Percentiles rank a stretch among this genome's conserved stretches.
Evolutionary conservation across 352 stramenopile genomes (phyloP).

Genomic region (Pilasporangium apinafurcum): DNA sequence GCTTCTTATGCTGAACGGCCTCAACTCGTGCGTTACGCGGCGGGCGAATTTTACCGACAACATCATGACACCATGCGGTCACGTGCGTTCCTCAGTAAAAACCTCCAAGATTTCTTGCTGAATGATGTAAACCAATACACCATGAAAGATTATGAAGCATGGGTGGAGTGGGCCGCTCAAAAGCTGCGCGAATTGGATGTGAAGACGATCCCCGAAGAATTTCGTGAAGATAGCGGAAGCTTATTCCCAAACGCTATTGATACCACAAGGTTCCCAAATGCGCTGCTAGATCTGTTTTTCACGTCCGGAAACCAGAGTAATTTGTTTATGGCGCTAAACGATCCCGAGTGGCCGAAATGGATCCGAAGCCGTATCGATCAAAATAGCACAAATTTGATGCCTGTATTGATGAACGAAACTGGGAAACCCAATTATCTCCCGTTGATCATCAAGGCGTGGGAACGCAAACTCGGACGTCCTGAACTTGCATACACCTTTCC

Average conservation of each 20-base stretch:
- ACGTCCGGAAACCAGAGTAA: constrained; percentile 34
- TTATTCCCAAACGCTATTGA: constrained; percentile 49
- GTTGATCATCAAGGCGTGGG: constrained; percentile 39
- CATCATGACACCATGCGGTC: constrained; percentile 72
- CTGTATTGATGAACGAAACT: constrained; percentile 19
- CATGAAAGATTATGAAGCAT: constrained; percentile 53
- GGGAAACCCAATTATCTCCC: constrained; percentile 42
- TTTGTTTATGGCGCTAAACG: constrained; percentile 39
- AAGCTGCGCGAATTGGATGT: constrained; percentile 32
- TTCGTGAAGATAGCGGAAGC: constrained; percentile 38
- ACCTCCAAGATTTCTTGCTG: constrained; percentile 55
- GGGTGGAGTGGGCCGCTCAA: constrained; percentile 38
- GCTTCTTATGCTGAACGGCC: constrained; percentile 54
- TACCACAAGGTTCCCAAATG: constrained; percentile 34
- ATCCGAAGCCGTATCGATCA: constrained; percentile 44
- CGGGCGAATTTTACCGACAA: constrained; percentile 70
- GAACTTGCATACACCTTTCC: constrained; percentile 55
- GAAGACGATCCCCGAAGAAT: constrained; percentile 33
- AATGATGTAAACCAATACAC: constrained; percentile 20
- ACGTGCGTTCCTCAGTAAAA: no score
- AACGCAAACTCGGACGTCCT: constrained; percentile 32
- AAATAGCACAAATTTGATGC: constrained; percentile 29
- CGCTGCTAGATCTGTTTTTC: constrained; percentile 50
- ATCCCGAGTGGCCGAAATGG: constrained; percentile 39
- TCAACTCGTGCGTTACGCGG: constrained; percentile 64